A percentile compares a stretch with the other conserved stretches of the same genome.
Evolutionary conservation across 768 basidiomycete species (phyloP).

Genomic region (Candolleomyces aberdarensis): DNA sequence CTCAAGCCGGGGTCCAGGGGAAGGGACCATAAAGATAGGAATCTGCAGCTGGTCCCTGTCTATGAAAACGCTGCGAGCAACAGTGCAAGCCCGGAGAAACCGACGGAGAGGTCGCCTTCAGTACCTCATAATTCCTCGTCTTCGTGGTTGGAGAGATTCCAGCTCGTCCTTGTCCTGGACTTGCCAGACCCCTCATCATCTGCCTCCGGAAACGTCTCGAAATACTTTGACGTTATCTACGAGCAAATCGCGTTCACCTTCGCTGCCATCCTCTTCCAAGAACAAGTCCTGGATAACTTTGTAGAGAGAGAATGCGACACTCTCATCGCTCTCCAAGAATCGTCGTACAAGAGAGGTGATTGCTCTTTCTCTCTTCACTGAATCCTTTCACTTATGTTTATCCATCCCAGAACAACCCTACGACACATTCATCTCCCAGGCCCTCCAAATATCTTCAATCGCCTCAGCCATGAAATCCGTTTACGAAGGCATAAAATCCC

Average conservation of each 20-base stretch:
- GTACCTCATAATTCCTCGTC: constrained; percentile 31
- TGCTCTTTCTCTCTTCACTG: not conserved
- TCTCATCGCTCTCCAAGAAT: constrained; percentile 69
- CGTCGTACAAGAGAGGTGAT: constrained; percentile 61
- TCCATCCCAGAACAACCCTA: constrained; percentile 52
- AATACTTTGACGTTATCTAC: constrained; percentile 85
- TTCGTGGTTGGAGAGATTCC: constrained; percentile 69
- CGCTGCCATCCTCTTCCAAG: constrained; percentile 89
- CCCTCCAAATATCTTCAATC: constrained; percentile 65
- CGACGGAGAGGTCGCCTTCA: constrained; percentile 25
- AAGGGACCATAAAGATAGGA: constrained; percentile 30
- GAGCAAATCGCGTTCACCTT: constrained; percentile 86
- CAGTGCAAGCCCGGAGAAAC: not conserved
- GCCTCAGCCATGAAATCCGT: constrained; percentile 77
- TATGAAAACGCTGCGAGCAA: no score
- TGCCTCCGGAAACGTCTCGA: constrained; percentile 69
- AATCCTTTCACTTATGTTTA: constrained; percentile 6
- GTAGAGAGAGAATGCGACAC: constrained; percentile 79
- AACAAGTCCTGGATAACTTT: constrained; percentile 84
- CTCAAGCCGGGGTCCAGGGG: constrained; percentile 49
- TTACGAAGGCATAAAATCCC: constrained; percentile 75
- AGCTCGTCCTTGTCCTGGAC: constrained; percentile 85
- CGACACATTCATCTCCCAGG: constrained; percentile 50
- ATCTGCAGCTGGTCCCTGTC: no score
- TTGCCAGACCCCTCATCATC: constrained; percentile 88